phyloP scores from a whole-genome alignment of 1,284 basidiomycete species.

The Exobasidium cylindrosporum region DNA sequence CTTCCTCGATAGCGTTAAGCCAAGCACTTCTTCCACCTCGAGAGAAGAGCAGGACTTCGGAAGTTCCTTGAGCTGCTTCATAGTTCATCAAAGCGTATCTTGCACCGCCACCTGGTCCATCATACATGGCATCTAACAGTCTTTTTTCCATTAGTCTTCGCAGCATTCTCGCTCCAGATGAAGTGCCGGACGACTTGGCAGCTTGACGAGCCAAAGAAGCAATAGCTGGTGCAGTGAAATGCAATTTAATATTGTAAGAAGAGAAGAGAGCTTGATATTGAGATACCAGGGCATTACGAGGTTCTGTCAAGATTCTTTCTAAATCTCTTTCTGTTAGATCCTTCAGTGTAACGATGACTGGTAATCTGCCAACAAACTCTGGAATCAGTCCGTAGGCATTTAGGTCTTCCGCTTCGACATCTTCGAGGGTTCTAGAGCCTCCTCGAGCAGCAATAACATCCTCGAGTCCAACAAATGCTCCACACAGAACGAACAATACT shows the following conservation, averaged over 20 bases:
- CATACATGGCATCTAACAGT: conserved; percentile 34
- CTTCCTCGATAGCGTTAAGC: conserved; percentile 13
- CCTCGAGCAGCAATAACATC: conserved; percentile 59
- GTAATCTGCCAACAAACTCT: conserved; percentile 81
- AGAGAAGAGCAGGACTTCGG: conserved; percentile 16
- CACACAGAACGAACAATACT: conserved; percentile 60
- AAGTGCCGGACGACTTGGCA: conserved; percentile 69
- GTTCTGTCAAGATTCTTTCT: conserved; percentile 83
- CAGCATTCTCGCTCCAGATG: conserved; percentile 83
- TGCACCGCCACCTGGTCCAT: conserved; percentile 14
- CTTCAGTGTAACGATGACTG: conserved; percentile 77
- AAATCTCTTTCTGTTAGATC: conserved; percentile 73
- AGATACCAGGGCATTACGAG: conserved; percentile 81
- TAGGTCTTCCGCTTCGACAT: conserved; percentile 73
- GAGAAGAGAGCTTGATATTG: conserved; percentile 80
- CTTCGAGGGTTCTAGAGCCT: conserved; percentile 50
- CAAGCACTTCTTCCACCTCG: conserved; percentile 13
- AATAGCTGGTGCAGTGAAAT: conserved; percentile 16
- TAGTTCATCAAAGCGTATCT: conserved; percentile 19
- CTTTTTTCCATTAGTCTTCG: conserved; percentile 75
- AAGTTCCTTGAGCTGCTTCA: conserved; percentile 14
- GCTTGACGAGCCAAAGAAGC: conserved; percentile 55
- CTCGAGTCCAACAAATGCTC: conserved; percentile 90
- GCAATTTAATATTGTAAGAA: conserved; percentile 37
- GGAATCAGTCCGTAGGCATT: conserved; percentile 89